Evolutionary conservation across 305 asterid species (phyloP).

Genomic region (Fraxinus albicans): DNA sequence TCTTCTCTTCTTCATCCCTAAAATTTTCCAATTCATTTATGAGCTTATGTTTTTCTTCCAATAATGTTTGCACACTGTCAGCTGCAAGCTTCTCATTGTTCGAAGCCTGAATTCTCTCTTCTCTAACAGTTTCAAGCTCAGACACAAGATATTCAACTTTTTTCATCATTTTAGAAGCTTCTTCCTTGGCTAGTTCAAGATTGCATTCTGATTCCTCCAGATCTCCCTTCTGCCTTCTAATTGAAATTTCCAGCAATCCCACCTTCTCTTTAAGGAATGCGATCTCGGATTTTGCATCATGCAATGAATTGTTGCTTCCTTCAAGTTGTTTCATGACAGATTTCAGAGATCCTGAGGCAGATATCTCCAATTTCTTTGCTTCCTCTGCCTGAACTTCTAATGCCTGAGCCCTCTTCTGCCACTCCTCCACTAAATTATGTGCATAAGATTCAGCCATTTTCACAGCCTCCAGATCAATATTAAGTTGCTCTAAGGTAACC

Average conservation of each 20-base stretch:
- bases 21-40: conserved; percentile 60
- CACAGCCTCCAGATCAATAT: conserved; percentile 85
- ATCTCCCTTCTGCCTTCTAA: conserved; percentile 62
- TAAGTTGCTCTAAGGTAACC: conserved; percentile 70
- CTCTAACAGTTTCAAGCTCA: conserved; percentile 69
- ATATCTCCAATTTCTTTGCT: conserved; percentile 79
- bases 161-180: conserved; percentile 64
- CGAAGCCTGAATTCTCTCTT: conserved; percentile 63
- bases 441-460: conserved; percentile 83
- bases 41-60: conserved; percentile 80
- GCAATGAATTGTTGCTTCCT: conserved; percentile 73
- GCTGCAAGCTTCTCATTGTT: conserved; percentile 90
- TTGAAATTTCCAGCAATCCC: conserved; percentile 68
- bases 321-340: conserved; percentile 82
- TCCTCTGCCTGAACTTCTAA: conserved; percentile 52
- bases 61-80: conserved; percentile 59
- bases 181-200: conserved; percentile 56
- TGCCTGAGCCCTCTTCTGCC: conserved; percentile 63
- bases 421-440: conserved; percentile 67
- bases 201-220: conserved; percentile 64
- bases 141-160: conserved; percentile 57
- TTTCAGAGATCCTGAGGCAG: conserved; percentile 79
- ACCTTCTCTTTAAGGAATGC: conserved; percentile 77
- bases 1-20: conserved; percentile 89
- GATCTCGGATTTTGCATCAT: conserved; percentile 69